Conservation (phyloP, 1,284 basidiomycete genomes). For the Exsudoporus floridanus region DNA sequence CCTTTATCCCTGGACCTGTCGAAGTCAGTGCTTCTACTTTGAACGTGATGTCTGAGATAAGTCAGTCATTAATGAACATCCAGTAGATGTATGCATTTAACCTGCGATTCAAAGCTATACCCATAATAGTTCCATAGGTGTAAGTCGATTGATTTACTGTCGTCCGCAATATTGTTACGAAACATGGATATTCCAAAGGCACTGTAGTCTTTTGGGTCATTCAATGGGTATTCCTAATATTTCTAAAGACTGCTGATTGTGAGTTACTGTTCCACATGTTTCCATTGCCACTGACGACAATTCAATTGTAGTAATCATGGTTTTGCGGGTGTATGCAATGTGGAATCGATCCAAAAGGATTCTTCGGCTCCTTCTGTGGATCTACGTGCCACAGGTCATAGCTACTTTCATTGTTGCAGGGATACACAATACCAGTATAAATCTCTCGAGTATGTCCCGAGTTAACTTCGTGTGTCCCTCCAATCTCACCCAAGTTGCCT, state of each 20-base stretch:
- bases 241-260: slow-evolving; percentile 10
- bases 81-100: slow-evolving; percentile 6
- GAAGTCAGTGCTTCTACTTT: neutral
- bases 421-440: no score
- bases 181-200: neutral
- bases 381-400: no score
- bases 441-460: no score
- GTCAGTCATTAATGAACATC: neutral
- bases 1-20: neutral
- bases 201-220: neutral
- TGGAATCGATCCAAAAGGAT: no score
- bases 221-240: neutral
- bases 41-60: no score
- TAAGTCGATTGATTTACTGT: neutral
- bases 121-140: slow-evolving; percentile 6
- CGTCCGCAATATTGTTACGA: neutral
- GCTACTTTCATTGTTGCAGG: no score
- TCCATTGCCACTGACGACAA: neutral
- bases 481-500: no score
- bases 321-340: no score
- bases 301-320: slow-evolving; percentile 1
- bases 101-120: neutral
- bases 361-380: no score
- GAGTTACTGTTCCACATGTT: neutral
- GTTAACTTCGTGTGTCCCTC: no score